phyloP scores from a whole-genome alignment of 176 grass and related monocot genomes.

The Alopecurus myosuroides region DNA sequence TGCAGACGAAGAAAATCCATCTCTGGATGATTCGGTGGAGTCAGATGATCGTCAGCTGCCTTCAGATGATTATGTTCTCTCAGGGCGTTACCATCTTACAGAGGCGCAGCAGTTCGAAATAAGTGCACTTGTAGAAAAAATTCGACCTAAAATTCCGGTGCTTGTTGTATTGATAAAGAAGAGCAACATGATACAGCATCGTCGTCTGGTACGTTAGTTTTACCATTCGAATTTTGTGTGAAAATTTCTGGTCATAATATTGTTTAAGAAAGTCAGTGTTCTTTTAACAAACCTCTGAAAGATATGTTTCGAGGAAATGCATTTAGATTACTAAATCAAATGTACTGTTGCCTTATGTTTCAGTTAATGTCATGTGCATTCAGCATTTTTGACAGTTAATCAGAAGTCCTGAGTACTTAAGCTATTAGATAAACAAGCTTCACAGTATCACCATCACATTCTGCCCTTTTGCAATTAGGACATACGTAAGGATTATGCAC shows the following conservation, averaged over 20 bases:
- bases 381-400: neutral
- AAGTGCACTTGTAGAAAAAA: neutral
- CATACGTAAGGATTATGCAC: slow-evolving; percentile 26
- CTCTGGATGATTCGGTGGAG: neutral
- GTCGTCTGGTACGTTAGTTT: neutral
- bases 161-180: slow-evolving; percentile 25
- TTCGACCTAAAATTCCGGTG: neutral
- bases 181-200: neutral
- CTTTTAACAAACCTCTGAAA: neutral
- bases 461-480: slow-evolving; percentile 1
- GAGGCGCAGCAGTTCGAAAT: neutral
- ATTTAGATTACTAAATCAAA: neutral
- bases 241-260: neutral
- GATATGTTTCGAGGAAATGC: neutral
- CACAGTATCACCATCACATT: neutral
- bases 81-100: slow-evolving; percentile 1
- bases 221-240: neutral
- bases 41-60: neutral
- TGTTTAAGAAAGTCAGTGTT: neutral
- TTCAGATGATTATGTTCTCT: neutral
- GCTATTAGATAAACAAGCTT: neutral
- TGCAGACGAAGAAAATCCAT: neutral
- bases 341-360: neutral
- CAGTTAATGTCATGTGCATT: neutral
- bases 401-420: neutral